Evolutionary conservation across 2,329 filamentous ascomycete genomes (phyloP).

Genomic region (Aspergillus sp.): DNA sequence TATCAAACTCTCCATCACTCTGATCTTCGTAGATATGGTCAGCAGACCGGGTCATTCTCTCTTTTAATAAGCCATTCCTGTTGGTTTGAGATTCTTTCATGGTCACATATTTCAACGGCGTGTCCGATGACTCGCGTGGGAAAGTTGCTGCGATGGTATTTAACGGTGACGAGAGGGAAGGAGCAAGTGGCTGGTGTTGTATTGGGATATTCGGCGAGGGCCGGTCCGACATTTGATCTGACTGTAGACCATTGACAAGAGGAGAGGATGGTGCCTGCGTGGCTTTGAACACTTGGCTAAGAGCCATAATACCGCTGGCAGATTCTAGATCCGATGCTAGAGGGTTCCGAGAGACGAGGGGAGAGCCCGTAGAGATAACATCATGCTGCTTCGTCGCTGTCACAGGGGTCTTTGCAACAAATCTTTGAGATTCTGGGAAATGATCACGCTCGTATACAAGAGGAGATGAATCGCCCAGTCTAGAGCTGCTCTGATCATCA

Average conservation of each 20-base stretch:
- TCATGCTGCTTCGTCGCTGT: slow-evolving; percentile 36
- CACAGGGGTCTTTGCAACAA: slow-evolving; percentile 44
- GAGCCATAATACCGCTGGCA: slow-evolving; percentile 41
- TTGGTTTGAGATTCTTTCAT: slow-evolving; percentile 48
- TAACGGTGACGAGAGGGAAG: slow-evolving; percentile 39
- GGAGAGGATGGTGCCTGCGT: slow-evolving; percentile 51
- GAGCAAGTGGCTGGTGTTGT: slow-evolving; percentile 35
- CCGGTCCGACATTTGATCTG: slow-evolving; percentile 45
- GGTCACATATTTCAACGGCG: slow-evolving; percentile 44
- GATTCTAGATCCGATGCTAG: slow-evolving; percentile 37
- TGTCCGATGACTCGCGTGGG: slow-evolving; percentile 40
- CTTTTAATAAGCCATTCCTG: slow-evolving; percentile 34
- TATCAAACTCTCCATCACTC: slow-evolving; percentile 45
- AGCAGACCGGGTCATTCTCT: slow-evolving; percentile 36
- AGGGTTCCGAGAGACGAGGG: slow-evolving; percentile 44
- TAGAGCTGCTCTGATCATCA: slow-evolving; percentile 36
- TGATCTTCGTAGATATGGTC: slow-evolving; percentile 35
- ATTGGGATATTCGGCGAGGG: slow-evolving; percentile 51
- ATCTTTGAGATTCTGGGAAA: slow-evolving; percentile 50
- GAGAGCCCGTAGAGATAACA: slow-evolving; percentile 32
- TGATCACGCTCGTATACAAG: slow-evolving; percentile 37
- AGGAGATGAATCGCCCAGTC: slow-evolving; percentile 38
- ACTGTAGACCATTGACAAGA: slow-evolving; percentile 33
- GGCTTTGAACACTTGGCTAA: slow-evolving; percentile 50
- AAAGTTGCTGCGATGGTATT: slow-evolving; percentile 32